Evolutionary conservation across 306 rosid species (phyloP).

Genomic region (Ormosia semicastrata): DNA sequence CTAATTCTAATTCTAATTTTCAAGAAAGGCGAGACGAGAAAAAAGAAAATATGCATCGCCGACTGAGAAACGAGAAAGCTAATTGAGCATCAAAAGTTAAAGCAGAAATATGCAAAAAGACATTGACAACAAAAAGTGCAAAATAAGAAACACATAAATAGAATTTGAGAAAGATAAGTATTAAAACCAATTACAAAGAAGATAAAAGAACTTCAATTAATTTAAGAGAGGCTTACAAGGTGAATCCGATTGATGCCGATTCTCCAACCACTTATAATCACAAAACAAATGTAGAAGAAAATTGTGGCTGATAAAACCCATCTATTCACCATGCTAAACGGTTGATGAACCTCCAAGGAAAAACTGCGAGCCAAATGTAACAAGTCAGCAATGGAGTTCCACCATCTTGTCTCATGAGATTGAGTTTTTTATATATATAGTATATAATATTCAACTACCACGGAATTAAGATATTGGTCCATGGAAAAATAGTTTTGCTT

Average conservation of each 20-base stretch:
- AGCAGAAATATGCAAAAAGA: background rate
- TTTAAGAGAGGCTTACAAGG: background rate
- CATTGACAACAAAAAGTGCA: background rate
- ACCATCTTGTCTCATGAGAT: background rate
- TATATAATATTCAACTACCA: background rate
- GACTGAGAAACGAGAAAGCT: background rate
- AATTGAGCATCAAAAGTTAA: background rate
- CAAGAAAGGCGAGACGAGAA: background rate
- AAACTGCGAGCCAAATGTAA: background rate
- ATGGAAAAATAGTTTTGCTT: background rate
- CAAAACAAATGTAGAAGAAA: background rate
- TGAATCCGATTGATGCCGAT: slow-evolving; percentile 1
- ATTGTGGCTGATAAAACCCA: background rate
- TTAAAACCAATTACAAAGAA: background rate
- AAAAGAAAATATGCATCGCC: background rate
- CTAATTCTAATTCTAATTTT: no score
- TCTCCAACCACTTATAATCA: background rate
- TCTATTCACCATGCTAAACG: slow-evolving; percentile 9
- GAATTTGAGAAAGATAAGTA: background rate
- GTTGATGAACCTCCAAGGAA: background rate
- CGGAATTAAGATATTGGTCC: background rate
- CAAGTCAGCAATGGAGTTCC: background rate
- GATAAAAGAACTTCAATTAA: background rate
- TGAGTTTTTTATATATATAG: background rate
- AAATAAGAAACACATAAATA: background rate